Evolutionary conservation across 768 basidiomycete species (phyloP).

Genomic region (Suillus subluteus): DNA sequence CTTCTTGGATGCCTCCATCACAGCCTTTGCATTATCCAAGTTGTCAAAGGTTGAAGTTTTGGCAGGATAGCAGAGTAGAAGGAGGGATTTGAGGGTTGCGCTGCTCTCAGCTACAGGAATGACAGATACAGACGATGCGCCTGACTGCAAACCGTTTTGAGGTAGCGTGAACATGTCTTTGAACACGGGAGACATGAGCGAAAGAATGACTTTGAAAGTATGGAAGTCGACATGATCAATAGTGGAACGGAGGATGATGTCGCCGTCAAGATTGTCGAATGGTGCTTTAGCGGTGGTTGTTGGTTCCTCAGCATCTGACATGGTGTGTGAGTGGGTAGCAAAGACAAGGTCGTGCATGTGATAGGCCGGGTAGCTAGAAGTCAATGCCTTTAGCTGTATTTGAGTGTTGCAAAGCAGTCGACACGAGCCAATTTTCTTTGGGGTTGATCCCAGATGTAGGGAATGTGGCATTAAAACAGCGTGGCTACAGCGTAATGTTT

Average conservation of each 20-base stretch:
- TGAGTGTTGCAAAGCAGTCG: background rate
- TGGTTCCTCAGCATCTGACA: background rate
- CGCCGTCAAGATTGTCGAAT: conserved; percentile 38
- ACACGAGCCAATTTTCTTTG: background rate
- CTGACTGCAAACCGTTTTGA: conserved; percentile 17
- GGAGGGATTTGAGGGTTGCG: conserved; percentile 37
- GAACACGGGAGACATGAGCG: conserved; percentile 41
- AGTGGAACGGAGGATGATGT: conserved; percentile 39
- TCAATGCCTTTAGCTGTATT: background rate
- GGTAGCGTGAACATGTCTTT: conserved; percentile 29
- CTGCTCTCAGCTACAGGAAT: conserved; percentile 46
- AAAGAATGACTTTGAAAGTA: conserved; percentile 40
- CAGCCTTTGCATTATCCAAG: no score
- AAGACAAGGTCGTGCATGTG: background rate
- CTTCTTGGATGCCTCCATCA: conserved; percentile 22
- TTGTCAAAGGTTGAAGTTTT: no score
- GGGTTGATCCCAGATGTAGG: background rate
- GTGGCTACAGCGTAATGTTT: no score
- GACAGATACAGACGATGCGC: conserved; percentile 26
- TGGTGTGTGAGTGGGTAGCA: background rate
- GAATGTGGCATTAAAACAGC: no score
- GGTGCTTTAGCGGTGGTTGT: conserved; percentile 15
- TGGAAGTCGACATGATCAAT: conserved; percentile 39
- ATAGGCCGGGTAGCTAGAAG: background rate
- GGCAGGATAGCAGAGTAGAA: conserved; percentile 46